These are phyloP conservation scores for Zoysia matrella DNA, from an alignment of 202 grass and related monocot genomes.

Conservation along the genomic window DNA sequence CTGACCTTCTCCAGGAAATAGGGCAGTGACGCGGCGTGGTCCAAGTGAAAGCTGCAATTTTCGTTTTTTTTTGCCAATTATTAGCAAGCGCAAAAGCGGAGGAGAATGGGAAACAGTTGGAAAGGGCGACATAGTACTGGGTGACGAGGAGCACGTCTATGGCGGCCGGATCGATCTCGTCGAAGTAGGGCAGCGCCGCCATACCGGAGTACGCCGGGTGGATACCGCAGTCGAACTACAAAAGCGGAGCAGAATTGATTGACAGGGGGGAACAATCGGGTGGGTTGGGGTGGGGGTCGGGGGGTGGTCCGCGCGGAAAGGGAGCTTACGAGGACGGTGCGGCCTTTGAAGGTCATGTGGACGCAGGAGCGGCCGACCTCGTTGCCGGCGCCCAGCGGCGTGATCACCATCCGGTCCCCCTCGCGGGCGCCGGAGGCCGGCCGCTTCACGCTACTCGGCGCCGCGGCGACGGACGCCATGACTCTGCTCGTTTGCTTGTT, in stretches of 20 bases:
- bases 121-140: conserved; percentile 49
- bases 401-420: conserved; percentile 77
- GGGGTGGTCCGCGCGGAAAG: no score
- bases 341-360: conserved; percentile 94
- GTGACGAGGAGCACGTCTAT: conserved; percentile 96
- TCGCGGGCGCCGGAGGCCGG: conserved; percentile 53
- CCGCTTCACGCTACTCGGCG: conserved; percentile 46
- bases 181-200: conserved; percentile 92
- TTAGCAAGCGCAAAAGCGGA: neutral
- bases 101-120: neutral
- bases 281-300: no score
- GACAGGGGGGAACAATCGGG: neutral
- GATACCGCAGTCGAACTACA: conserved; percentile 94
- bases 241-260: neutral
- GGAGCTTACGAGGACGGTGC: conserved; percentile 70
- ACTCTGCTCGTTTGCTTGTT: neutral
- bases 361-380: conserved; percentile 98
- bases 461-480: conserved; percentile 47
- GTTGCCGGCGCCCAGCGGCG: conserved; percentile 81
- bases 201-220: conserved; percentile 94
- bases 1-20: conserved; percentile 98
- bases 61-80: conserved; percentile 10
- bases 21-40: conserved; percentile 91
- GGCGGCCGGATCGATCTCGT: conserved; percentile 91
- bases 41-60: conserved; percentile 87